Evolutionary conservation across 2,329 filamentous ascomycete species (phyloP), one percentile per base, ranked within the genome.

Genomic region (Fusarium newnesense): DNA sequence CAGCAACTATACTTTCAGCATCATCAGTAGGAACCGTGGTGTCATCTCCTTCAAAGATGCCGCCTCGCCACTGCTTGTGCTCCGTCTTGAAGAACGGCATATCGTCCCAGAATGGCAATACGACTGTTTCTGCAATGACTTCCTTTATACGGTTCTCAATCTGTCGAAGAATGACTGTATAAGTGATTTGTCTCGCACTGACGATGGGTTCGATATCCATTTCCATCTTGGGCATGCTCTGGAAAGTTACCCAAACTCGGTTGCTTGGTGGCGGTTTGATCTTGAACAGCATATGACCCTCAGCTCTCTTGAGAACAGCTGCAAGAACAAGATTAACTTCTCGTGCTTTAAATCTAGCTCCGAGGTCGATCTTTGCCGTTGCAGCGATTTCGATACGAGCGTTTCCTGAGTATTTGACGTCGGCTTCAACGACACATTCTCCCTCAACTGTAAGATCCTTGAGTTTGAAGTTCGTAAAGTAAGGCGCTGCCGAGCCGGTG

Each of bases 191-290:
- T 65, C 96, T 91, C 19, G 95, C 93, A 83, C 95, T 97, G 57
- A 99, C 95, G 75, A 99, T 95, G 7, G 96, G 96, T 80, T 98
- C 95, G 47, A 98, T 94, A n/a, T 90, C 90, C 87, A 98, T 91
- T 70, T 97, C 95, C 85, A 99, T 93, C 79, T 96, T 95, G 24
- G 96, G 96, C 87, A 95, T 94, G n/a, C 91, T 91, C 80, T 97
- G 94, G 79, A 99, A 99, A 2, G 95, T 92, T 75, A 98, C 90
- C 96, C 96, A 99, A n/a, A 97, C 82, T 44, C 96, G 90, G 80
- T 99, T 99, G 81, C 95, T 98, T 2, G 96, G 96, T 21, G 96
- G 94, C 11, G 96, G 94, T 81, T 99, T 99, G 81, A 98, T 91
- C 78, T 94, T 93, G 77, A 98, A 87, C 36, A 97, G 84, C 50